Evolutionary conservation across 140 eudicot species (phyloP).

Genomic region (Stevia rebaudiana): DNA sequence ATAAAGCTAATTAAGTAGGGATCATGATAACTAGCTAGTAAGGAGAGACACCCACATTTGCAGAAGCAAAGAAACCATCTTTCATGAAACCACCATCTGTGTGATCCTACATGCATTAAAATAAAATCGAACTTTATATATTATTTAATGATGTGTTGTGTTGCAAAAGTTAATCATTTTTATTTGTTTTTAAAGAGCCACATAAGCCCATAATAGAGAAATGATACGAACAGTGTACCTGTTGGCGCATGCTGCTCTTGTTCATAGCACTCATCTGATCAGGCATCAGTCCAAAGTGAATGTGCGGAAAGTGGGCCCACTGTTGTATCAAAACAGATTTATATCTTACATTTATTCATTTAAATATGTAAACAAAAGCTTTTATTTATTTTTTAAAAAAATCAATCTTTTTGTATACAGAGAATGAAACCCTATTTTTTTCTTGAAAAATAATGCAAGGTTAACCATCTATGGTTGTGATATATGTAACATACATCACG

Average conservation of each 20-base stretch:
- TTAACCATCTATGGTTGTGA: no score
- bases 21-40: slow-evolving; percentile 18
- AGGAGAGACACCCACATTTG: slow-evolving; percentile 60
- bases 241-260: slow-evolving; percentile 54
- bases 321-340: slow-evolving; percentile 6
- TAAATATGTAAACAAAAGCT: background rate
- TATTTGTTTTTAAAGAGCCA: background rate
- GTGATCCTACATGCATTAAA: slow-evolving; percentile 33
- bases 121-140: background rate
- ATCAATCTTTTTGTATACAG: no score
- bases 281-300: slow-evolving; percentile 68
- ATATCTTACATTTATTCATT: background rate
- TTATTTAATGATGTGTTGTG: no score
- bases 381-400: no score
- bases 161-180: background rate
- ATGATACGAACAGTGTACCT: slow-evolving; percentile 38
- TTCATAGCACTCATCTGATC: slow-evolving; percentile 47
- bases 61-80: slow-evolving; percentile 57
- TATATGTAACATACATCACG: no score
- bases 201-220: background rate
- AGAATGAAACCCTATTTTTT: background rate
- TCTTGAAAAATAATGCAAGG: background rate
- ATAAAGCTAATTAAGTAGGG: background rate
- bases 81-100: slow-evolving; percentile 49
- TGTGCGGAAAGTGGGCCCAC: slow-evolving; percentile 91